These are phyloP conservation scores for Irpex sp. DNA, from an alignment of 1,284 basidiomycete genomes.

Conservation along the genomic window DNA sequence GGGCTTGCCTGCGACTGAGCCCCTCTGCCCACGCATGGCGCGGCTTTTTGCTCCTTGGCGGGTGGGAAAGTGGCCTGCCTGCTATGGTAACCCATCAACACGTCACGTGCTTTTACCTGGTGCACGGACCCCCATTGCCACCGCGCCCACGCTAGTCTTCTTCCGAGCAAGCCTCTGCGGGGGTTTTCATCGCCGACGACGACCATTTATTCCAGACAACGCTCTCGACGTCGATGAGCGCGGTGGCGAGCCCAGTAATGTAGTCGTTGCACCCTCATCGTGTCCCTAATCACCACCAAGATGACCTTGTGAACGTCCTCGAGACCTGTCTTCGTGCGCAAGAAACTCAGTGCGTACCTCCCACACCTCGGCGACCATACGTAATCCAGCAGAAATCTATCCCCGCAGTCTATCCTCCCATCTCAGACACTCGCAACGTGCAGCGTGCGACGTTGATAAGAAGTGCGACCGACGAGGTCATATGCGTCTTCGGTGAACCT, in stretches of 20 bases:
- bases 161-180: background rate
- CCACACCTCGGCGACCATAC: background rate
- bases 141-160: background rate
- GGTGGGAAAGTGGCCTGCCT: slow-evolving; percentile 1
- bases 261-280: background rate
- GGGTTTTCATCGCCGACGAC: background rate
- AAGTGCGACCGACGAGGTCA: background rate
- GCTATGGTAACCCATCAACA: background rate
- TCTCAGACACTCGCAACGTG: no score
- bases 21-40: background rate
- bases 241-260: background rate
- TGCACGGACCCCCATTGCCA: background rate
- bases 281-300: background rate
- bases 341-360: background rate
- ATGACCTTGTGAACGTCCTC: background rate
- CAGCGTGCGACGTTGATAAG: background rate
- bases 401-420: background rate
- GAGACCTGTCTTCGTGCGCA: background rate
- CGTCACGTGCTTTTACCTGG: background rate
- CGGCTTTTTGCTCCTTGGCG: slow-evolving; percentile 6
- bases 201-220: background rate
- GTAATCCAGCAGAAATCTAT: background rate
- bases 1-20: background rate
- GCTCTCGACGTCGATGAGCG: background rate
- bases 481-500: background rate